phyloP scores from a whole-genome alignment of 1,284 basidiomycete species.

The Omphalotus olearius region DNA sequence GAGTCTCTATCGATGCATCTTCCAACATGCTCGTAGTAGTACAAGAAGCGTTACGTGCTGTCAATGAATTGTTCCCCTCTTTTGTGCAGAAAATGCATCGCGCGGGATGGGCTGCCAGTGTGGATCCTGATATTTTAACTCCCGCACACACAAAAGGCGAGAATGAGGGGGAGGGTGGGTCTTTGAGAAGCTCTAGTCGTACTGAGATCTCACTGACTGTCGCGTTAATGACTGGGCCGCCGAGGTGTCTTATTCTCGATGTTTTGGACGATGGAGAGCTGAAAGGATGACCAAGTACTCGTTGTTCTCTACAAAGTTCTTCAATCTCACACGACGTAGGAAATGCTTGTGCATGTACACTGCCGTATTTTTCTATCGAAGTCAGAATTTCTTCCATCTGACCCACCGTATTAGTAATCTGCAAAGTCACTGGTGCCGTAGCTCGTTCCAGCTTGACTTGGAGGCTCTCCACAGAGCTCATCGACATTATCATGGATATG shows the following conservation, averaged over 20 bases:
- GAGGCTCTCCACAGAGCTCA: too few relatives aligned
- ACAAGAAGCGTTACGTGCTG: background rate
- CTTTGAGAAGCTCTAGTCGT: background rate
- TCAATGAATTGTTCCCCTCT: conserved; percentile 1
- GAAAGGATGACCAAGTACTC: background rate
- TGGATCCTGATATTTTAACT: background rate
- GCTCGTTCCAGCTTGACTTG: too few relatives aligned
- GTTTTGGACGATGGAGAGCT: background rate
- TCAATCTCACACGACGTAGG: too few relatives aligned
- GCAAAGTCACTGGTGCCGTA: too few relatives aligned
- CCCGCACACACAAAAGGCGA: background rate
- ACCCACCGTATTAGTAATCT: too few relatives aligned
- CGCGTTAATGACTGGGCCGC: conserved; percentile 10
- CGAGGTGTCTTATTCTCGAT: conserved; percentile 7
- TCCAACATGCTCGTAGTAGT: background rate
- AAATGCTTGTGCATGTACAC: too few relatives aligned
- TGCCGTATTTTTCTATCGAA: too few relatives aligned
- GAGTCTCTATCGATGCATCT: background rate
- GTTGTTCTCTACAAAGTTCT: too few relatives aligned
- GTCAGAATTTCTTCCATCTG: too few relatives aligned
- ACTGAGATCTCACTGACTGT: conserved; percentile 2
- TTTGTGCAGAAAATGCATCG: conserved; percentile 10
- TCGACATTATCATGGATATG: too few relatives aligned
- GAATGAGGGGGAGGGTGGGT: background rate
- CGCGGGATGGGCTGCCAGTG: conserved; percentile 9